A percentile compares a stretch with the other conserved stretches of the same genome.
Conservation (phyloP, 2,329 filamentous ascomycete species). For the Ceratocystis diversiconidia region DNA sequence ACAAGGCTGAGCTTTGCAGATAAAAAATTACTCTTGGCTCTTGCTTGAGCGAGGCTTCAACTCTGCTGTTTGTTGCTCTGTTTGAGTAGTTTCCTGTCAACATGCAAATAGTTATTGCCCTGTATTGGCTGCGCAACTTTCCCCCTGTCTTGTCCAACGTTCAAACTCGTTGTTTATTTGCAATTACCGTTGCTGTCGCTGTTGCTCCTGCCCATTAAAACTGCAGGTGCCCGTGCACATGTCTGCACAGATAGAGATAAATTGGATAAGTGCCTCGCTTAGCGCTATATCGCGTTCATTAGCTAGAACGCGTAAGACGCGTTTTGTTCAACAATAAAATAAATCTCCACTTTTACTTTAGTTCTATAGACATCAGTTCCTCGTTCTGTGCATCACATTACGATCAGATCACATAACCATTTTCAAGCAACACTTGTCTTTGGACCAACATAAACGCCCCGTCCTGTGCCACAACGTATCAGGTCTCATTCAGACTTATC, state of each 20-base stretch:
- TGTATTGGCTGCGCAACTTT: background rate
- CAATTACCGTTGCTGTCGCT: conserved; percentile 5
- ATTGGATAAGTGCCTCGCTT: conserved; percentile 3
- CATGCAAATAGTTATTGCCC: background rate
- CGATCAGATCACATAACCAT: too few species aligned
- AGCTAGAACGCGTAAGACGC: background rate
- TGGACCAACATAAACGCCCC: background rate
- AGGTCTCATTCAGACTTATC: background rate
- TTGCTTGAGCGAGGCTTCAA: background rate
- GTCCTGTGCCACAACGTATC: background rate
- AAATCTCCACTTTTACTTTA: background rate
- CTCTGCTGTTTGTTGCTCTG: background rate
- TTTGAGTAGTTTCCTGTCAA: background rate
- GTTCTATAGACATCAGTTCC: too few species aligned
- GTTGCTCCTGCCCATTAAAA: background rate
- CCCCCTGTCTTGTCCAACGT: background rate
- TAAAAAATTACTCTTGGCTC: background rate
- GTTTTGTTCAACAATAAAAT: background rate
- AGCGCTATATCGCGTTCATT: background rate
- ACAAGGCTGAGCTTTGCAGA: background rate
- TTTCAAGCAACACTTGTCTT: too few species aligned
- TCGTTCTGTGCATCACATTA: too few species aligned
- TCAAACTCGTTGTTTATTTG: background rate
- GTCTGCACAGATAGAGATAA: conserved; percentile 14
- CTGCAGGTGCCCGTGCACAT: background rate